Evolutionary conservation across 306 rosid species (phyloP).

Genomic region (Glycine tomentella): DNA sequence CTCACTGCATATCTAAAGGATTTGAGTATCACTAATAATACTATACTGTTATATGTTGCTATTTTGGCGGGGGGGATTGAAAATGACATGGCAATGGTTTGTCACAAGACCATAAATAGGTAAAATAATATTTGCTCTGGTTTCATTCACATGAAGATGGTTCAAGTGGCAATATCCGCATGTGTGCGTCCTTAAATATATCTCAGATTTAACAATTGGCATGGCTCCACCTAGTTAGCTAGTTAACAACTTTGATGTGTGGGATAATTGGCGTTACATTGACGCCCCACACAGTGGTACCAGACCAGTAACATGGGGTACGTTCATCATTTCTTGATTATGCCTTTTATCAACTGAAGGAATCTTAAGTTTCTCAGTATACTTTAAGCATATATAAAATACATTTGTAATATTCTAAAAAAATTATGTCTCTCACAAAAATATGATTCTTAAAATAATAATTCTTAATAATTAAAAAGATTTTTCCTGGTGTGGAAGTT

Average conservation of each 20-base stretch:
- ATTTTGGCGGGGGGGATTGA: not conserved
- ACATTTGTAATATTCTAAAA: too few species aligned
- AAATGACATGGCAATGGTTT: slow-evolving; percentile 1
- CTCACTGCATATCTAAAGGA: too few species aligned
- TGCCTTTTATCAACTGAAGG: too few species aligned
- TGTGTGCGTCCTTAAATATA: slow-evolving; percentile 10
- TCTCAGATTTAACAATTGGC: not conserved
- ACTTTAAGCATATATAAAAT: too few species aligned
- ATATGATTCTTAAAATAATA: too few species aligned
- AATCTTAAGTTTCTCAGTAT: too few species aligned
- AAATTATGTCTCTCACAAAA: too few species aligned
- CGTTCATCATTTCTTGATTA: too few species aligned
- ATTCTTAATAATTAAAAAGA: too few species aligned
- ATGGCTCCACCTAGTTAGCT: slow-evolving; percentile 8
- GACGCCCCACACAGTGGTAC: not conserved
- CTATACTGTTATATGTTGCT: not conserved
- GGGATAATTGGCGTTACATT: not conserved
- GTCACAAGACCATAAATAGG: not conserved
- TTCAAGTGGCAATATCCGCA: not conserved
- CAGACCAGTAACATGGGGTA: too few species aligned
- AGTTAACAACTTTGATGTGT: not conserved
- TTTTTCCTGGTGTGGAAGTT: not conserved
- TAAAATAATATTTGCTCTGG: not conserved
- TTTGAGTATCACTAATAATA: too few species aligned
- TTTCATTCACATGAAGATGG: not conserved